Evolutionary conservation across 345 rosid genomes (phyloP), one percentile per base, ranked within the genome.

Genomic region (Hibiscus tridactylites): DNA sequence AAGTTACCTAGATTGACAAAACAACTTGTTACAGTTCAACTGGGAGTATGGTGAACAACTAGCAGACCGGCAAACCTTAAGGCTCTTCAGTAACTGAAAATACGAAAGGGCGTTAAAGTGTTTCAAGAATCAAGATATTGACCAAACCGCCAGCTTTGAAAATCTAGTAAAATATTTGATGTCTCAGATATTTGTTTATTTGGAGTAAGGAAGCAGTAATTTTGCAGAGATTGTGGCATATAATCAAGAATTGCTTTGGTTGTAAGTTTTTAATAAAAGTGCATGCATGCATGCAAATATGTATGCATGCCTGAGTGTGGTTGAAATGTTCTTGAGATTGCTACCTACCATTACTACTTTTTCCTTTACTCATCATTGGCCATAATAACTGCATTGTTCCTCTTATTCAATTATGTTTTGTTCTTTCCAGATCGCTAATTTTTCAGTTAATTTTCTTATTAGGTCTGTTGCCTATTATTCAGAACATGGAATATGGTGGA

Each of bases 391-490:
- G 35, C 58, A 15, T 13, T 49, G 3, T 67, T 49, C 29, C 58
- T 28, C 57, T 47, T 26, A 26, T 47, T 49, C 42, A 49, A 28
- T 67, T 28, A 67, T 49, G 8, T 29, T 67, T 16, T 13, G 0
- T 67, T 66, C 15, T 49, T 47, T 8, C 24, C 42, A 49, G 39
- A 67, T 49, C 2, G 4, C 42, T 29, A n/a, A 28, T 42, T 13
- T 15, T 49, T 26, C 16, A n/a, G 16, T 42, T 49, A 73, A 58
- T 71, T 57, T 28, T 77, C 76, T 80, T 66, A 61, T 64, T 63
- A 95, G 97, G 99, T 85, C 84, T 95, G 69, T 73, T 95, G 84
- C 99, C 97, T 72, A 89, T 92, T 77, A 85, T 95, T 79, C 88
- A 85, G 69, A 85, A 85, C 64, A 72, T 92, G 76, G 80, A 80